These are phyloP conservation scores for Aspergillus sp. DNA, from an alignment of 2,329 filamentous ascomycete species.

Conservation along the genomic window DNA sequence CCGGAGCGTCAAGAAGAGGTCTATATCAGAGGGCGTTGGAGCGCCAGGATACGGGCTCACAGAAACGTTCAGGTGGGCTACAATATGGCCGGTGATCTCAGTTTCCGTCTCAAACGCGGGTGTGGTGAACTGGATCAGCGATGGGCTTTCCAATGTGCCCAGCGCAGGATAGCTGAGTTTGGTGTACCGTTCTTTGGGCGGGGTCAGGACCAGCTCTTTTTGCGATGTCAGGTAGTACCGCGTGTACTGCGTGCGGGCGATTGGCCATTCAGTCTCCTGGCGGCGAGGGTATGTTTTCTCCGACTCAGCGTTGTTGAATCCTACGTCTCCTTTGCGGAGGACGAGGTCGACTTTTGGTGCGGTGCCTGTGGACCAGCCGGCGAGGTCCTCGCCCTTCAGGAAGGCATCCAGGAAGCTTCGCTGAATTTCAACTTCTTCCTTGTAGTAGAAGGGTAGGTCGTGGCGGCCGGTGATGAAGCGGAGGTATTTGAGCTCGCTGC, in stretches of 20 bases:
- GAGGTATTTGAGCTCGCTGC: constrained; percentile 67
- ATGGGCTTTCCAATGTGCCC: constrained; percentile 55
- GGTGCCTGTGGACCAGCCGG: constrained; percentile 49
- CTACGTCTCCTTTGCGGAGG: constrained; percentile 65
- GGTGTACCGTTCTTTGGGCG: constrained; percentile 22
- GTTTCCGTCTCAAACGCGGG: constrained; percentile 60
- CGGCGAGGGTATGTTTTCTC: constrained; percentile 59
- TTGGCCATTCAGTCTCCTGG: constrained; percentile 65
- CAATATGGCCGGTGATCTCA: constrained; percentile 68
- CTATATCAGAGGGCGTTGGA: constrained; percentile 50
- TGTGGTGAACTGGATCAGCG: constrained; percentile 59
- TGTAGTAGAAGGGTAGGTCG: constrained; percentile 71
- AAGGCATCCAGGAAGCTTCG: constrained; percentile 69
- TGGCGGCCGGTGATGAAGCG: constrained; percentile 69
- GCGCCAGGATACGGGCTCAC: constrained; percentile 41
- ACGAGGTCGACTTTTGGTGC: constrained; percentile 61
- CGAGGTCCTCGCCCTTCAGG: constrained; percentile 64
- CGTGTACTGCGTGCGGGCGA: constrained; percentile 64
- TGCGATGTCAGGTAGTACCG: constrained; percentile 59
- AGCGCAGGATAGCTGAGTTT: constrained; percentile 61
- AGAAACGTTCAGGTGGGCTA: constrained; percentile 65
- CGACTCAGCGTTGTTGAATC: constrained; percentile 62
- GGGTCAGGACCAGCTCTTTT: constrained; percentile 38
- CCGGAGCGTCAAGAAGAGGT: constrained; percentile 57
- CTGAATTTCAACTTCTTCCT: constrained; percentile 67